Evolutionary conservation across 164 flowering plant species (phyloP), one percentile per base, ranked within the genome.

Genomic region (Protea cynaroides): DNA sequence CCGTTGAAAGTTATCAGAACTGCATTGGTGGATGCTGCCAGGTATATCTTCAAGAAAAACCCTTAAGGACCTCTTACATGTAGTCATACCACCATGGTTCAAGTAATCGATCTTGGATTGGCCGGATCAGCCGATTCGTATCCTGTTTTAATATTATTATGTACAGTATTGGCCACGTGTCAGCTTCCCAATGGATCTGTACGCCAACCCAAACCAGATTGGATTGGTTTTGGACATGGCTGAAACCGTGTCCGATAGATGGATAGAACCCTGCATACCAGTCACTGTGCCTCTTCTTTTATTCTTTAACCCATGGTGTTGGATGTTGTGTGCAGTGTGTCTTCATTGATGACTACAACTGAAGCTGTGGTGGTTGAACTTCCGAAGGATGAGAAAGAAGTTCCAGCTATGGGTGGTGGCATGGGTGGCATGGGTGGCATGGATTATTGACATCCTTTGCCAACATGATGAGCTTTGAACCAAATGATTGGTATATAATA

Each of bases 331-430:
- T 78, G 71, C 82, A 93, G 96, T 68, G 94, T 93, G 4, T 90
- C 98, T 2, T 86, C 97, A 17, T 75, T 93, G 83, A 81, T 90
- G 96, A 89, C 98, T 1, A 90, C 98, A 4, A 93, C 98, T 0
- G 98, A 93, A 71, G 98, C 98, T 8, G 77, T 90, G 24, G 84
- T 93, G 18, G 84, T 81, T 25, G 97, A 93, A 59, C 80, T 82
- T 29, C 96, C 98, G 1, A 87, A 84, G 73, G 92, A 89, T 23
- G 96, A 89, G 58, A 90, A 84, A 75, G 89, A 82, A 40, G 76
- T 61, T 56, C 76, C 91, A 8, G 74, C 76, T 37, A 80, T 80
- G 81, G 84, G 84, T 38, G 85, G 85, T 1, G 96, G 94, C 71
- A 90, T 89, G 86, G 88, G 84, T 40, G 96, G 86, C 2, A 49